Base-by-base conservation (phyloP, 441 rosid genomes). In the Syzygium malaccense region DNA sequence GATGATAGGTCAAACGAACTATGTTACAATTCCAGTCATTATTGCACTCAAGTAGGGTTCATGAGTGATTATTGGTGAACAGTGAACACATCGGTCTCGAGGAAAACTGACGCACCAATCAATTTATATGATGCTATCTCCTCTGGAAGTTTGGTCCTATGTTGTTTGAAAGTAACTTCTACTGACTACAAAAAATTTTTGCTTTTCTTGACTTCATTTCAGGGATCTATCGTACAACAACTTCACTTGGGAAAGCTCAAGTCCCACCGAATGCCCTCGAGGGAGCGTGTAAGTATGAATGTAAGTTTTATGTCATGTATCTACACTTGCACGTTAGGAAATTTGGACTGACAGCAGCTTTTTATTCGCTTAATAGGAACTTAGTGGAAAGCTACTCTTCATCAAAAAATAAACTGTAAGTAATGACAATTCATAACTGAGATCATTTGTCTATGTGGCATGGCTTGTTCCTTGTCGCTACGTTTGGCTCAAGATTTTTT, bases 221-320 rank as follows among this genome's bases (percentile, higher is more conserved):
- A 97, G 99, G 90, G 99, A 97, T 93, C 89, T 96, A 78, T 96
- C 99, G 54, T 92, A 87, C 89, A 97, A 97, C 89, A 95, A 96
- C 89, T 96, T 97, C 90, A 94, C 96, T 4, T 93, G 93, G 94
- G 95, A 90, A 87, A 91, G 91, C 92, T 93, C 98, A 86, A 89
- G 94, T 91, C 96, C 93, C 32, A 7, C 14, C 33, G 92, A 89
- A 33, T 97, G 99, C 89, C 91, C 89, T 88, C 93, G 89, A 90
- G 97, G 93, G 88, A 96, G 93, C 48, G 95, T 92, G 99, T 96
- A 92, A 94, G 98, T 91, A 33, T 90, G 83, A 41, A 23, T 54
- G 30, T 33, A 23, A 14, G 49, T 33, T 19, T 58, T 32, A 26
- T 85, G 51, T 85, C 49, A 30, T 30, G 30, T 41, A 55, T 32